Evolutionary conservation across 306 rosid genomes (phyloP), one percentile per base, ranked within the genome.

Genomic region (Abrus precatorius): DNA sequence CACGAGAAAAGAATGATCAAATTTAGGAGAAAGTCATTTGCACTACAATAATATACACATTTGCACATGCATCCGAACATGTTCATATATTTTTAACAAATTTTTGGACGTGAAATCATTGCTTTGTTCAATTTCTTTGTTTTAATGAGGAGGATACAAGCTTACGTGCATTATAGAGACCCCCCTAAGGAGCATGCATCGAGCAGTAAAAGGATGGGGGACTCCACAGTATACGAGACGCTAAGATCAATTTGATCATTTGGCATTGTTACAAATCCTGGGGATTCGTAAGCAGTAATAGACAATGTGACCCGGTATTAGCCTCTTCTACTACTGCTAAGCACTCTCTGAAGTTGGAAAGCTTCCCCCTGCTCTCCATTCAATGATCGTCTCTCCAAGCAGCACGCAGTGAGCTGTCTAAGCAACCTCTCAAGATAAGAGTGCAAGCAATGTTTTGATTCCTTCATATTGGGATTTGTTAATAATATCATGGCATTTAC

Each of bases 341-440:
- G 97, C 61, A 90, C 84, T 78, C 91, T 89, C 78, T 87, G 94
- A 82, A 96, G 85, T 48, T 90, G 88, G 86, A 96, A 96, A 34
- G 92, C 93, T 87, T 96, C 98, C 20, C 99, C 99, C 79, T 96
- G 94, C 34, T 89, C 97, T 57, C 97, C 97, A 78, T 83, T 89
- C 84, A 92, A 85, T 9, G 90, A 86, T 80, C 97, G 85, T 80
- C 90, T 87, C 86, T 89, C 97, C 80, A 89, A 84, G 88, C 94
- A 86, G 88, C 97, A 92, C 27, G 99, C 97, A 49, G 94, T 93
- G 32, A 96, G 92, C 89, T 96, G 99, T 83, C 90, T 85, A 34
- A 96, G 91, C 75, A 96, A 75, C 88, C 85, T 86, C 86, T 96
- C 99, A 2, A 96, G 98, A 78, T 85, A 70, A 0, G 99, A 89